Conservation (phyloP, 495 filamentous ascomycete genomes). For the Achaetomiella virescens region DNA sequence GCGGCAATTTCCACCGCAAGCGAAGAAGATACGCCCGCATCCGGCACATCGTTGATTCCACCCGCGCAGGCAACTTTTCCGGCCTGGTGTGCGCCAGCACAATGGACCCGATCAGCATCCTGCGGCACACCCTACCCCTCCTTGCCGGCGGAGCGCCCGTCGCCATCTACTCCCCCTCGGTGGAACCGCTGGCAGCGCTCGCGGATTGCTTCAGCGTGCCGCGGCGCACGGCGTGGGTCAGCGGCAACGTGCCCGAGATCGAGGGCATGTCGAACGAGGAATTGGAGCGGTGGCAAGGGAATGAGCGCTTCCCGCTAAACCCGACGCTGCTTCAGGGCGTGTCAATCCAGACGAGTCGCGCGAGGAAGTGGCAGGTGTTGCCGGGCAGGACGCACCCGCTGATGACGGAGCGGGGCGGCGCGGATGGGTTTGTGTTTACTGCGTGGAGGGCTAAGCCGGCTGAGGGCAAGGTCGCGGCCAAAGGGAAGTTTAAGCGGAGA, state of each 20-base stretch:
- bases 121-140: constrained; percentile 67
- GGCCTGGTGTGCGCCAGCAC: constrained; percentile 73
- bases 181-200: constrained; percentile 69
- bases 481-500: constrained; percentile 64
- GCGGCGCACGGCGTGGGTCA: constrained; percentile 63
- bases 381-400: constrained; percentile 88
- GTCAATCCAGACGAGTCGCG: constrained; percentile 68
- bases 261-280: constrained; percentile 33
- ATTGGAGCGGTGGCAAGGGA: constrained; percentile 45
- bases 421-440: constrained; percentile 87
- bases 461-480: constrained; percentile 69
- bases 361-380: constrained; percentile 79
- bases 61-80: constrained; percentile 69
- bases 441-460: constrained; percentile 73
- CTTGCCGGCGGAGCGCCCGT: constrained; percentile 77
- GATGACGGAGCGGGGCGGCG: constrained; percentile 82
- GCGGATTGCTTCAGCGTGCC: constrained; percentile 74
- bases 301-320: constrained; percentile 72
- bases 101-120: constrained; percentile 72
- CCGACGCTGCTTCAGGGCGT: constrained; percentile 75
- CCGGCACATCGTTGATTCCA: constrained; percentile 60
- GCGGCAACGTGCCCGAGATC: constrained; percentile 32
- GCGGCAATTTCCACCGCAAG: constrained; percentile 79
- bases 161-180: constrained; percentile 71
- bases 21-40: constrained; percentile 69